phyloP scores from a whole-genome alignment of 257 asterid species.

The Solanum ahanhuiri region DNA sequence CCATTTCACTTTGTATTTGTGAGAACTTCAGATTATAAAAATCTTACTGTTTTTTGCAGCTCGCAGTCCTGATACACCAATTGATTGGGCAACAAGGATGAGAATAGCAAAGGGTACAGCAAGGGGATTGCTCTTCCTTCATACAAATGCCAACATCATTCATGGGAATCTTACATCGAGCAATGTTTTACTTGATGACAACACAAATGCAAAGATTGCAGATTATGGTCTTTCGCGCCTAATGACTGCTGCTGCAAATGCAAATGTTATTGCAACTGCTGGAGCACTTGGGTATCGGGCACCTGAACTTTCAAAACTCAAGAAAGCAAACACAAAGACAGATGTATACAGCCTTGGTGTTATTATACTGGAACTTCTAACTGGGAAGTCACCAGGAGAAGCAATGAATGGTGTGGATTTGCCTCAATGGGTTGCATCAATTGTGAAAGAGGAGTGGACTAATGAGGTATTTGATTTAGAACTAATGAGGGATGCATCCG shows the following conservation, averaged over 20 bases:
- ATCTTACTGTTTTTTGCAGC: slow-evolving; percentile 30
- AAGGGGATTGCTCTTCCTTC: slow-evolving; percentile 75
- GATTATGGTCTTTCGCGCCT: slow-evolving; percentile 82
- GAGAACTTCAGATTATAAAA: background rate
- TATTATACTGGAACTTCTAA: slow-evolving; percentile 69
- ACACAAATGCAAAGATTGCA: slow-evolving; percentile 49
- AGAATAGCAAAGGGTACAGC: slow-evolving; percentile 72
- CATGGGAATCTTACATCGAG: slow-evolving; percentile 94
- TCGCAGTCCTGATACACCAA: slow-evolving; percentile 60
- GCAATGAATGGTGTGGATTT: slow-evolving; percentile 67
- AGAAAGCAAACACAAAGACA: slow-evolving; percentile 81
- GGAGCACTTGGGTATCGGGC: slow-evolving; percentile 93
- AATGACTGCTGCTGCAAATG: slow-evolving; percentile 85
- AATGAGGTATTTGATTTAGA: slow-evolving; percentile 90
- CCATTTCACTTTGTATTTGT: background rate
- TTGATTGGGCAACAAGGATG: slow-evolving; percentile 78
- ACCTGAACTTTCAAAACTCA: slow-evolving; percentile 87
- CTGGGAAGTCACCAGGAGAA: slow-evolving; percentile 89
- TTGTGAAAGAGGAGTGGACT: slow-evolving; percentile 96
- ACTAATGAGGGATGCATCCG: slow-evolving; percentile 79
- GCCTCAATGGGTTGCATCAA: slow-evolving; percentile 96
- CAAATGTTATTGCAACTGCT: slow-evolving; percentile 82
- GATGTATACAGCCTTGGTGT: slow-evolving; percentile 92
- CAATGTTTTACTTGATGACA: slow-evolving; percentile 75
- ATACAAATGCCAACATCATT: slow-evolving; percentile 51